Conservation (phyloP, 768 basidiomycete genomes). For the Pleurotus tuoliensis region DNA sequence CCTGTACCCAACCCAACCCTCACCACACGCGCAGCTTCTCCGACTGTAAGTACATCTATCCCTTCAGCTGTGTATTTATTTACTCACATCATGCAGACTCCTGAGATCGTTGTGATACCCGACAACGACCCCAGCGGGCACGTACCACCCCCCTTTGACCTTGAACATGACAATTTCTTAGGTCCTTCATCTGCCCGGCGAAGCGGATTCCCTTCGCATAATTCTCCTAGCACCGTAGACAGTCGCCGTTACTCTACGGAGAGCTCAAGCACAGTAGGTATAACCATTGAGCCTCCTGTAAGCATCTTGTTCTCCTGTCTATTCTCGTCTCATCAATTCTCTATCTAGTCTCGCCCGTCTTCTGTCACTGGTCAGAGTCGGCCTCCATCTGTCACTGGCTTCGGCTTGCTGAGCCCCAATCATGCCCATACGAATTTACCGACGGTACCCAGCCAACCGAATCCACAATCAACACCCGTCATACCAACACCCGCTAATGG, state of each 20-base stretch:
- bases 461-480: conserved; percentile 1
- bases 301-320: background rate
- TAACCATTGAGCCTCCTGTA: conserved; percentile 5
- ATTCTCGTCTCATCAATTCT: background rate
- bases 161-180: conserved; percentile 6
- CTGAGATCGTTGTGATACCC: conserved; percentile 3
- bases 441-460: background rate
- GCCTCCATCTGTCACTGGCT: background rate
- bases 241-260: background rate
- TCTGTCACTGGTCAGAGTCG: background rate
- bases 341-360: background rate
- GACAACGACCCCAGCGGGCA: background rate
- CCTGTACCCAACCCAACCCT: background rate
- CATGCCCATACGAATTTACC: background rate
- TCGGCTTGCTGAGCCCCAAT: conserved; percentile 3
- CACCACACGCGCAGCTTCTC: background rate
- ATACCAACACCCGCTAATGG: background rate
- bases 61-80: background rate
- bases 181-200: conserved; percentile 2
- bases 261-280: conserved; percentile 1
- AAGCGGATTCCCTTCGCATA: background rate
- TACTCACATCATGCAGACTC: background rate
- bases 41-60: background rate
- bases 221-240: background rate
- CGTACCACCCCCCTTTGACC: background rate